These are phyloP conservation scores for Herpotrichia juniperi DNA, from an alignment of 2,329 filamentous ascomycete species.

Conservation along the genomic window DNA sequence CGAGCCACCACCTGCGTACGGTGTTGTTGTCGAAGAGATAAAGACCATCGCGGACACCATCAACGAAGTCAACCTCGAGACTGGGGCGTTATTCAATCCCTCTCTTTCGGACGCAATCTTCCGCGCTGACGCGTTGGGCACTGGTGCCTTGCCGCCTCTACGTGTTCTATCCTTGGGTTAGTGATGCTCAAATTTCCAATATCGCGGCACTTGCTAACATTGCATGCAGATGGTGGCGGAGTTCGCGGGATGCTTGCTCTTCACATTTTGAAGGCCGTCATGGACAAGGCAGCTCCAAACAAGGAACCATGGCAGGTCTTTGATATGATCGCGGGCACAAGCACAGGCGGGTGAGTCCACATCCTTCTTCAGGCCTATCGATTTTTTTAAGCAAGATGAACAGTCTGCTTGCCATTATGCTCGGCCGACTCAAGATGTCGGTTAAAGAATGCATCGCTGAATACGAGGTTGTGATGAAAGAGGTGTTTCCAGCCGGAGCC, in stretches of 20 bases:
- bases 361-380: constrained; percentile 8
- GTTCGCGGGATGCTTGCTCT: background rate
- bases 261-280: background rate
- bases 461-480: constrained; percentile 16
- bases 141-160: background rate
- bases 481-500: constrained; percentile 8
- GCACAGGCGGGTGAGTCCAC: background rate
- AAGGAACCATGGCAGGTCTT: background rate
- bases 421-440: constrained; percentile 22
- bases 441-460: constrained; percentile 22
- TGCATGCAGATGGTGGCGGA: background rate
- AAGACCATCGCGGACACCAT: background rate
- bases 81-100: background rate
- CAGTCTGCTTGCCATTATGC: constrained; percentile 27
- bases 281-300: background rate
- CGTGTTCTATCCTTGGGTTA: constrained; percentile 2
- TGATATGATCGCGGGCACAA: background rate
- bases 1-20: background rate
- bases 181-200: background rate
- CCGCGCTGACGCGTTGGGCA: background rate
- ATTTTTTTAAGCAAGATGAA: background rate
- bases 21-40: background rate
- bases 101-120: background rate
- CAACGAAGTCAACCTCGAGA: background rate
- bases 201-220: background rate